These are phyloP conservation scores for Simplicillium sp. DNA, from an alignment of 2,329 filamentous ascomycete genomes.

Conservation along the genomic window DNA sequence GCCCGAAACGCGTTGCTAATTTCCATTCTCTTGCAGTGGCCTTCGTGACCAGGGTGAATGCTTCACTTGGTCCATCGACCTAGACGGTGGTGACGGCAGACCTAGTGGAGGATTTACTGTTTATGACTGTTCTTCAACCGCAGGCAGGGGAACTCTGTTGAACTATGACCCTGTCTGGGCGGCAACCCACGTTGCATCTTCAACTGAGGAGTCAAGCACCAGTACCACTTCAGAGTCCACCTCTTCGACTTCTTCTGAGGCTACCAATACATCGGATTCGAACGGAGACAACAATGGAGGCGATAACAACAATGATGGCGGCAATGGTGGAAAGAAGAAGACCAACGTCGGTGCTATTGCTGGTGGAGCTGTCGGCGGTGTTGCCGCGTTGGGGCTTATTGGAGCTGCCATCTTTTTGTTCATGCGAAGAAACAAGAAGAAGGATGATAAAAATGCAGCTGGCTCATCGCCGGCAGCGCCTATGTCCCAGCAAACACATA, in stretches of 20 bases:
- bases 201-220: slow-evolving; percentile 3
- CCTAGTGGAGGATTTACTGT: slow-evolving; percentile 12
- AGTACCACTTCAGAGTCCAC: not conserved
- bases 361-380: slow-evolving; percentile 37
- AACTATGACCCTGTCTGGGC: slow-evolving; percentile 18
- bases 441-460: slow-evolving; percentile 6
- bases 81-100: slow-evolving; percentile 8
- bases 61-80: slow-evolving; percentile 19
- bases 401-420: slow-evolving; percentile 29
- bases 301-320: too few relatives aligned
- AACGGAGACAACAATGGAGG: too few relatives aligned
- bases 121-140: slow-evolving; percentile 15
- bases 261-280: too few relatives aligned
- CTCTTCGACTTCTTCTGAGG: too few relatives aligned
- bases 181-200: slow-evolving; percentile 10
- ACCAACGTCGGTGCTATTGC: slow-evolving; percentile 31
- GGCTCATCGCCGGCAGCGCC: slow-evolving; percentile 8
- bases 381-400: slow-evolving; percentile 29
- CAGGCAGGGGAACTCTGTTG: slow-evolving; percentile 16
- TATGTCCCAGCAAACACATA: slow-evolving; percentile 12
- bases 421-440: slow-evolving; percentile 25
- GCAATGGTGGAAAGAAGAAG: slow-evolving; percentile 8
- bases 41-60: slow-evolving; percentile 8
- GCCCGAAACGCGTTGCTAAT: slow-evolving; percentile 9
- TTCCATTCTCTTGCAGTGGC: not conserved